phyloP scores from a whole-genome alignment of 768 basidiomycete species.

The Fomitopsis pulvina region DNA sequence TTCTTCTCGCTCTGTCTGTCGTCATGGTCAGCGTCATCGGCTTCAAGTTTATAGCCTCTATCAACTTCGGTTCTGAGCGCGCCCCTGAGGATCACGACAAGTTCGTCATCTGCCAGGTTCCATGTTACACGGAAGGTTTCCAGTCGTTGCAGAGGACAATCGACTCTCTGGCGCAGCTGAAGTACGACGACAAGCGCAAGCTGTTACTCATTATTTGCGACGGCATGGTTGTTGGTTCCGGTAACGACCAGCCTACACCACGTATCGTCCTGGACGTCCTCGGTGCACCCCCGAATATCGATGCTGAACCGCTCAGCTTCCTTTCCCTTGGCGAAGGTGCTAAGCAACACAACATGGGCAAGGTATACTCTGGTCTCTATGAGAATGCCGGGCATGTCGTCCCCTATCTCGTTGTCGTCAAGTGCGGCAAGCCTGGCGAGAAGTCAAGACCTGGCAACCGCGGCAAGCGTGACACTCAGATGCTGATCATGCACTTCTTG shows the following conservation, averaged over 20 bases:
- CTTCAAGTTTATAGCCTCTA: conserved; percentile 91
- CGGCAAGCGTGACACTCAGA: conserved; percentile 97
- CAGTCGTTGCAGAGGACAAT: conserved; percentile 80
- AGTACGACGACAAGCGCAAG: conserved; percentile 98
- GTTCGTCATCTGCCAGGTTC: conserved; percentile 96
- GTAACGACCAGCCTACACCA: conserved; percentile 94
- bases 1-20: conserved; percentile 81
- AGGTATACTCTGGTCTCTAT: conserved; percentile 93
- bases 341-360: conserved; percentile 97
- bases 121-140: conserved; percentile 97
- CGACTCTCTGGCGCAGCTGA: conserved; percentile 88
- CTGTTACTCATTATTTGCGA: conserved; percentile 91
- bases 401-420: conserved; percentile 87
- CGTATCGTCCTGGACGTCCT: conserved; percentile 96
- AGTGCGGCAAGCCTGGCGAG: conserved; percentile 94
- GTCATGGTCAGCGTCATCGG: conserved; percentile 94
- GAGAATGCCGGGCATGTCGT: conserved; percentile 94
- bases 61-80: conserved; percentile 73
- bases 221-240: conserved; percentile 96
- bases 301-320: conserved; percentile 95
- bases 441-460: conserved; percentile 91
- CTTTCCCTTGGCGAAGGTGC: conserved; percentile 89
- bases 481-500: conserved; percentile 94
- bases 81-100: conserved; percentile 95
- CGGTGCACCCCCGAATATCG: conserved; percentile 86